Percentiles rank a stretch among this genome's conserved stretches.
Evolutionary conservation across 495 filamentous ascomycete species (phyloP).

Genomic region (Aspergillus affinis): DNA sequence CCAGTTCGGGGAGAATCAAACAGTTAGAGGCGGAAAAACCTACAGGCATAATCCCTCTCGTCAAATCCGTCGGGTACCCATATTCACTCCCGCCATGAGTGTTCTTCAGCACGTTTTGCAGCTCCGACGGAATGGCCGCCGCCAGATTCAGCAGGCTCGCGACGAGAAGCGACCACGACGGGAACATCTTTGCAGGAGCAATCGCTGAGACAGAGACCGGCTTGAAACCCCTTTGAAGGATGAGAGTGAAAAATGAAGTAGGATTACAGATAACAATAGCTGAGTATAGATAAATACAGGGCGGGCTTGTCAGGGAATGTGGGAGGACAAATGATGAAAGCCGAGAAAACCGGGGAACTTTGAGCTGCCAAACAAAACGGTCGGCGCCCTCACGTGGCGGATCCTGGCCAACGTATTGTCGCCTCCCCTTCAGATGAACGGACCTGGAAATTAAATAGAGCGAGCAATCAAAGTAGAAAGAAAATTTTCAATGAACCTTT

Average conservation of each 20-base stretch:
- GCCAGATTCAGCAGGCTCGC: conserved; percentile 28
- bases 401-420: background rate
- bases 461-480: background rate
- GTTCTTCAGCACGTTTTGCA: conserved; percentile 46
- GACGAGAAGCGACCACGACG: conserved; percentile 7
- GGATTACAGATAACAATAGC: background rate
- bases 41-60: conserved; percentile 44
- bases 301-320: background rate
- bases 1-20: too few relatives aligned
- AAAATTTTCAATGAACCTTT: too few relatives aligned
- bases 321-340: background rate
- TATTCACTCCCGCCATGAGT: conserved; percentile 42
- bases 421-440: too few relatives aligned
- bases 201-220: background rate
- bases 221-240: too few relatives aligned
- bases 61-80: conserved; percentile 49
- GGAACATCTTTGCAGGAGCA: background rate
- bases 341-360: background rate
- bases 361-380: background rate
- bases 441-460: background rate
- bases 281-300: background rate
- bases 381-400: background rate
- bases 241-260: too few relatives aligned
- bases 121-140: conserved; percentile 28
- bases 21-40: conserved; percentile 23